Evolutionary conservation across 192 early-diverging fungal genomes (phyloP).

Genomic region (Backusella psychrophila): DNA sequence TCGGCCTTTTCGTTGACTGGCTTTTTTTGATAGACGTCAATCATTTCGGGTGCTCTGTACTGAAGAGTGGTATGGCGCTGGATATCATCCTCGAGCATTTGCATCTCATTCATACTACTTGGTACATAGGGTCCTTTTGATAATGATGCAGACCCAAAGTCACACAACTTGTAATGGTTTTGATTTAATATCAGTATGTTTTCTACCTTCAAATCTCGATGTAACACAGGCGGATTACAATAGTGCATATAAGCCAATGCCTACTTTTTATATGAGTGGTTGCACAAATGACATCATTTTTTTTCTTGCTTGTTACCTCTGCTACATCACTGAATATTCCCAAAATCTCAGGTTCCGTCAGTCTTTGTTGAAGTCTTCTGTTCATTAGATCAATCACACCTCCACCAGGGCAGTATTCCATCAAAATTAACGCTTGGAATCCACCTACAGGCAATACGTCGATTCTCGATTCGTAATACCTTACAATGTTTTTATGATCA

Average conservation of each 20-base stretch:
- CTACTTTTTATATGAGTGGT: slow-evolving; percentile 27
- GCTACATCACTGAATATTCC: slow-evolving; percentile 86
- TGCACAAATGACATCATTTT: not conserved
- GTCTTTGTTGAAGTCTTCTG: slow-evolving; percentile 64
- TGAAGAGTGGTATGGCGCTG: slow-evolving; percentile 88
- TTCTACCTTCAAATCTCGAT: slow-evolving; percentile 87
- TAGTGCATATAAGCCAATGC: slow-evolving; percentile 94
- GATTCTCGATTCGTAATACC: slow-evolving; percentile 72
- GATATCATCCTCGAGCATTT: slow-evolving; percentile 86
- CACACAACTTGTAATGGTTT: slow-evolving; percentile 84
- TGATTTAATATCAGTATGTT: slow-evolving; percentile 66
- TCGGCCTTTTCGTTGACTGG: slow-evolving; percentile 84
- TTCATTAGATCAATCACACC: slow-evolving; percentile 88
- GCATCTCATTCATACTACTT: slow-evolving; percentile 64
- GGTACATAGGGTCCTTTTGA: slow-evolving; percentile 53
- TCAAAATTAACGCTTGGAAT: slow-evolving; percentile 82
- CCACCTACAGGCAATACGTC: slow-evolving; percentile 53
- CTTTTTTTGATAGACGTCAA: slow-evolving; percentile 83
- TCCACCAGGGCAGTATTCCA: slow-evolving; percentile 87
- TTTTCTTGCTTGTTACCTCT: slow-evolving; percentile 38
- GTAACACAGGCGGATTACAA: slow-evolving; percentile 76
- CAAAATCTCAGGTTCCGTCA: slow-evolving; percentile 84
- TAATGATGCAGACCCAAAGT: slow-evolving; percentile 89
- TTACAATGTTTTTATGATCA: slow-evolving; percentile 82
- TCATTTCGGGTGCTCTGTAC: slow-evolving; percentile 95